Base-by-base conservation (phyloP, 2,329 filamentous ascomycete genomes). In the Canariomyces notabilis region DNA sequence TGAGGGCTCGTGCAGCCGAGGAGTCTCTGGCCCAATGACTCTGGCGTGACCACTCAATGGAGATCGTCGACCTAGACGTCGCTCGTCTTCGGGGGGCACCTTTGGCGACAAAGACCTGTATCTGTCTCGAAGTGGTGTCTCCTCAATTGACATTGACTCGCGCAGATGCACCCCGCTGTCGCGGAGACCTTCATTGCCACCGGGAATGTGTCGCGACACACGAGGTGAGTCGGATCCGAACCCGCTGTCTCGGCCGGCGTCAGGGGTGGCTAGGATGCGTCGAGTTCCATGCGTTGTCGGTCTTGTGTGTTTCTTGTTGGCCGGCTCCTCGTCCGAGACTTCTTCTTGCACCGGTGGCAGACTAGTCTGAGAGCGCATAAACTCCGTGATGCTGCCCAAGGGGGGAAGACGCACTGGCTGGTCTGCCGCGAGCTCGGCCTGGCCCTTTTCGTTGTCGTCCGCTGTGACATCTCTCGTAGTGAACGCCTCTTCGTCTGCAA, bases 161-260 rank as follows among this genome's bases (percentile, higher is more conserved):
- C 69, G 71, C 35, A 79, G 65, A 54, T 80, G 74, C 22, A 80
- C 72, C 20, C 75, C 77, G 60, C 79, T 82, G 56, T 82, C 78
- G 35, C 74, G 70, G 39, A 68, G 64, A 22, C 62, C 57, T 22
- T 68, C 63, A 16, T 67, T 61, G 11, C 63, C 61, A 12, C 61
- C 52, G 1, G 57, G 47, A 41, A 61, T 60, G 52, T 62, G 70
- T 44, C 60, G 62, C 42, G 64, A 63, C 32, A 66, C 61, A 34
- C 64, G 64, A 12, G 75, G 69, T 2, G 75, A 73, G 37, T 68
- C 72, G 5, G 69, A 61, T 19, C 65, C 64, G 51, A 76, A 70
- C 0, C 70, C 74, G 50, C 74, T 77, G 53, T 79, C 75, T 34
- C 75, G 64, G 54, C 73, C 74, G 26, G 59, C 45, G 12, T 74